Percentiles rank a stretch among this genome's conserved stretches.
Evolutionary conservation across 208 protist species (phyloP).

Genomic region (Leishmania braziliensis): DNA sequence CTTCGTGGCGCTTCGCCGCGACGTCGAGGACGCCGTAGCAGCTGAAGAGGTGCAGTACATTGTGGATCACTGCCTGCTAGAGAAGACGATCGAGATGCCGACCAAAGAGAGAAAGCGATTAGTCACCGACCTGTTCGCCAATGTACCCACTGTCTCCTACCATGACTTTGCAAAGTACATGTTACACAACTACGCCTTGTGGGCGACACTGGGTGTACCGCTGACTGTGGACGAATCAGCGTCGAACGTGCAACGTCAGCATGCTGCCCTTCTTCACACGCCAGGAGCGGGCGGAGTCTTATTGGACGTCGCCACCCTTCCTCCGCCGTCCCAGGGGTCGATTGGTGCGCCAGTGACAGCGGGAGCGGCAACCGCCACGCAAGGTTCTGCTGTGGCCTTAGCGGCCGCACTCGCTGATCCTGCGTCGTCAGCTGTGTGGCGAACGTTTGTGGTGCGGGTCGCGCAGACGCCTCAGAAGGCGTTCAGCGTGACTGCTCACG

Average conservation of each 20-base stretch:
- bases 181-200: conserved; percentile 80
- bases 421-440: conserved; percentile 22
- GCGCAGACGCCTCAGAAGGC: conserved; percentile 56
- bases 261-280: conserved; percentile 30
- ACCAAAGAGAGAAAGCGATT: conserved; percentile 58
- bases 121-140: conserved; percentile 73
- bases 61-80: conserved; percentile 68
- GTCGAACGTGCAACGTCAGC: conserved; percentile 45
- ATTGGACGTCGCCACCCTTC: conserved; percentile 11
- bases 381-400: conserved; percentile 2
- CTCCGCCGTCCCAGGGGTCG: background rate
- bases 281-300: conserved; percentile 1
- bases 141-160: conserved; percentile 48
- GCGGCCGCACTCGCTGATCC: background rate
- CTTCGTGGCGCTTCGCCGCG: conserved; percentile 82
- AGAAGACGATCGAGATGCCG: conserved; percentile 80
- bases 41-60: conserved; percentile 79
- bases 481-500: conserved; percentile 87
- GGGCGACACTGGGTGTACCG: conserved; percentile 72
- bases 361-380: conserved; percentile 2
- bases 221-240: conserved; percentile 39
- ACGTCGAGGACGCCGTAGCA: conserved; percentile 73
- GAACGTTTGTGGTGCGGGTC: conserved; percentile 54
- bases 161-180: conserved; percentile 69
- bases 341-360: conserved; percentile 2